Evolutionary conservation across 2,329 filamentous ascomycete genomes (phyloP).

Genomic region (Coniochaeta sp.): DNA sequence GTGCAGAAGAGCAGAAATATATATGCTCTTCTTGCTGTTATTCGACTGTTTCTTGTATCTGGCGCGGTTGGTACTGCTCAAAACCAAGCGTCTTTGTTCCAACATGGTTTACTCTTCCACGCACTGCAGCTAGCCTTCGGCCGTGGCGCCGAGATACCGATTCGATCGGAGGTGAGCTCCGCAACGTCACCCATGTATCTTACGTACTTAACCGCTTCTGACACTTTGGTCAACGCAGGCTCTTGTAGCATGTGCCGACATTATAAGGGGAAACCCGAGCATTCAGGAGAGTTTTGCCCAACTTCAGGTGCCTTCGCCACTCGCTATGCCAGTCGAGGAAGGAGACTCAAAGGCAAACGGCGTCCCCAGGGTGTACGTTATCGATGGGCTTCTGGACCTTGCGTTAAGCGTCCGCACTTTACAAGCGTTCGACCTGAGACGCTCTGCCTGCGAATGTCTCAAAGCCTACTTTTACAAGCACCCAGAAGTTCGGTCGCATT

Average conservation of each 20-base stretch:
- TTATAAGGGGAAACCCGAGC: conserved; percentile 72
- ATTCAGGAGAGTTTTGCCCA: conserved; percentile 89
- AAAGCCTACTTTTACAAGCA: conserved; percentile 89
- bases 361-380: conserved; percentile 71
- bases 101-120: conserved; percentile 70
- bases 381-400: conserved; percentile 84
- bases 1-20: conserved; percentile 81
- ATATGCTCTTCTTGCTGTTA: conserved; percentile 79
- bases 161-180: conserved; percentile 66
- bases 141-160: conserved; percentile 61
- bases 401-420: conserved; percentile 61
- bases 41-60: conserved; percentile 75
- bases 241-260: conserved; percentile 75
- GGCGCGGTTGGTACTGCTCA: conserved; percentile 74
- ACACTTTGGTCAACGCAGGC: conserved; percentile 42
- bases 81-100: conserved; percentile 83
- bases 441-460: conserved; percentile 82
- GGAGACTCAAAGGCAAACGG: conserved; percentile 37
- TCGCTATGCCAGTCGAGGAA: conserved; percentile 30
- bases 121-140: conserved; percentile 80
- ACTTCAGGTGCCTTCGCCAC: conserved; percentile 63
- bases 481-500: conserved; percentile 73
- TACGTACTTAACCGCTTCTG: conserved; percentile 4
- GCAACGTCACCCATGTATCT: conserved; percentile 5
- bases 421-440: conserved; percentile 69